Base-by-base conservation (phyloP, 257 asterid genomes). In the Euphrasia confusa region DNA sequence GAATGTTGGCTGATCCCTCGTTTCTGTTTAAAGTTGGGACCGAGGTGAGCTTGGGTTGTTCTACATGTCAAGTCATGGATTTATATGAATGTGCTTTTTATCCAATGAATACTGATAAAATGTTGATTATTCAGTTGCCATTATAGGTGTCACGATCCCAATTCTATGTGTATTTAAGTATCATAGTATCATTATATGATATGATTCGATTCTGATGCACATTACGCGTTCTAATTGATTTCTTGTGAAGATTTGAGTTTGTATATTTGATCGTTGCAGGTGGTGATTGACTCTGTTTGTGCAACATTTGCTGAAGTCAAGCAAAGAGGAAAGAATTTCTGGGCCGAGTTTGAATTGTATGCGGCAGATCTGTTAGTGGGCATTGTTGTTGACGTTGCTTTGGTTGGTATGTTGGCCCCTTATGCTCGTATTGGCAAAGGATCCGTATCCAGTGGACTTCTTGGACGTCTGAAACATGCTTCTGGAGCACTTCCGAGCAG, bases 371-470 rank as follows among this genome's bases (percentile, higher is more conserved):
- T 89, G 72, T 76, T 92, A 68, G 97, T 89, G 69, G 99, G 97
- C 35, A 68, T 87, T 35, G 99, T 89, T 66, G 94, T 92, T 60
- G 99, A 92, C 80, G 61, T 92, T 66, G 97, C 96, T 58, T 71
- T 89, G 80, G 99, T 92, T 55, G 95, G 99, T 54, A 76, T 92
- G 97, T 71, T 92, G 80, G 99, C 99, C 30, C 97, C 99, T 67
- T 87, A 85, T 78, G 97, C 69, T 65, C 97, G 96, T 58, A 79
- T 84, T 24, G 94, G 97, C 67, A 84, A 75, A 74, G 78, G 44
- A 72, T 75, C 94, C 0, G 77, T 79, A 67, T 77, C 93, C n/a
- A 73, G 83, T 63, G 95, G 96, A 35, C 58, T 74, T 50, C 68
- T 81, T 68, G 96, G 97, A 49, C 80, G 81, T 63, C 7, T 89